These are phyloP conservation scores for Vaccinium corymbosum DNA, from an alignment of 148 eudicot species.

Conservation along the genomic window DNA sequence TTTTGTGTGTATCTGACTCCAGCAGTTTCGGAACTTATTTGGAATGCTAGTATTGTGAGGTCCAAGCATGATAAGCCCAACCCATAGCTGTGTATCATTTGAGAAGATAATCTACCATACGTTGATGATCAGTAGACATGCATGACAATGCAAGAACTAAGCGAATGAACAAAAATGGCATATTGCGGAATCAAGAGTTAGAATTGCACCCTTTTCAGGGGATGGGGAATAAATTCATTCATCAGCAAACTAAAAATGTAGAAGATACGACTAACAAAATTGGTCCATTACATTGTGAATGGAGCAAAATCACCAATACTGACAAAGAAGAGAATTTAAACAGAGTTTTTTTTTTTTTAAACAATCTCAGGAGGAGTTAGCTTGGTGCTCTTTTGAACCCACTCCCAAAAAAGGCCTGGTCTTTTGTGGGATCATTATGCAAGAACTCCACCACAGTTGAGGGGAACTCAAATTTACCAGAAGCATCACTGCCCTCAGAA, in stretches of 20 bases:
- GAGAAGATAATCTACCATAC: not conserved
- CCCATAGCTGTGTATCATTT: not conserved
- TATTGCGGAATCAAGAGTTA: not conserved
- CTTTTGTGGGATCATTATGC: slow-evolving; percentile 56
- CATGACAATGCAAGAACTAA: not conserved
- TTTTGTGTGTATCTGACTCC: not conserved
- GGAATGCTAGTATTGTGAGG: not conserved
- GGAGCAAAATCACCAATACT: not conserved
- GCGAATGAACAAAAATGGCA: not conserved
- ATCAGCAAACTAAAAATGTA: not conserved
- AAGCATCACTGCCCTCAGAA: slow-evolving; percentile 30
- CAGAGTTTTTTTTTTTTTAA: not conserved
- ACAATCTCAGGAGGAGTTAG: not conserved
- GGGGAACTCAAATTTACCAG: slow-evolving; percentile 57
- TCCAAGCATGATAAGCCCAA: not conserved
- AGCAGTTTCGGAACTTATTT: not conserved
- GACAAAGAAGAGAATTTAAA: not conserved
- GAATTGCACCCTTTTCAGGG: not conserved
- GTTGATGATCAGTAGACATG: not conserved
- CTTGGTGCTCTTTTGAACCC: not conserved
- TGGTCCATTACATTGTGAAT: not conserved
- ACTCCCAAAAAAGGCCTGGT: slow-evolving; percentile 7
- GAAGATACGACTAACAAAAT: not conserved
- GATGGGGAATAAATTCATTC: not conserved
- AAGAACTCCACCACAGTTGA: slow-evolving; percentile 66